phyloP scores from a whole-genome alignment of 805 yeast species.

The Citeromyces nyonsensis region DNA sequence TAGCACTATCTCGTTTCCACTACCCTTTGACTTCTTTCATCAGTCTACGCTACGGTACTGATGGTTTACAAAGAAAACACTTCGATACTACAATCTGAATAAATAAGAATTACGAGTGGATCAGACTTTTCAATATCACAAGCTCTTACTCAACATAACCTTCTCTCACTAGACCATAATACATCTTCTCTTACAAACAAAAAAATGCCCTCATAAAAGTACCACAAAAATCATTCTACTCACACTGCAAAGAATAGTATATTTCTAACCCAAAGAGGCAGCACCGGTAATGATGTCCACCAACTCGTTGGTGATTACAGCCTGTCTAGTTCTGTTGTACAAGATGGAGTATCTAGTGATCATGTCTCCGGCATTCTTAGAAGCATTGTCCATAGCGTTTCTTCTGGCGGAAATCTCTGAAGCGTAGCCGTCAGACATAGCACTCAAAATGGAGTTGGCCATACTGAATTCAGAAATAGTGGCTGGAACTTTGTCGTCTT shows the following conservation, averaged over 20 bases:
- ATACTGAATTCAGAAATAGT: constrained; percentile 71
- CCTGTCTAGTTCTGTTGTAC: constrained; percentile 99
- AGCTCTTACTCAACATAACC: no score
- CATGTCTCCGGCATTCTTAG: constrained; percentile 99
- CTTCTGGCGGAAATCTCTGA: constrained; percentile 97
- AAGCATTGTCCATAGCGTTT: constrained; percentile 99
- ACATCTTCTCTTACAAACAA: no score
- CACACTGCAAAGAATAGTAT: constrained; percentile 1
- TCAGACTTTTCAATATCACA: no score
- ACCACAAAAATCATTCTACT: no score
- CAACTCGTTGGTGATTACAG: constrained; percentile 97
- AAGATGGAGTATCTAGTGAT: constrained; percentile 89
- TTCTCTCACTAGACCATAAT: no score
- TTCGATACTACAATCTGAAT: no score
- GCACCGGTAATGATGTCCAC: constrained; percentile 99
- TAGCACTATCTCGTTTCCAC: no score
- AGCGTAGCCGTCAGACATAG: constrained; percentile 96
- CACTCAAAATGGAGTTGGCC: constrained; percentile 80
- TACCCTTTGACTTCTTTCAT: no score
- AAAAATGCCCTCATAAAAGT: no score
- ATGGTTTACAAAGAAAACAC: no score
- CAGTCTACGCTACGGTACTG: no score
- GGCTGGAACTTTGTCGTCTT: constrained; percentile 50
- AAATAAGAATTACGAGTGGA: no score
- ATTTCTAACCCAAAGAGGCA: constrained; percentile 73